Conservation (phyloP, 2,329 filamentous ascomycete genomes). For the Colletotrichum sp. region DNA sequence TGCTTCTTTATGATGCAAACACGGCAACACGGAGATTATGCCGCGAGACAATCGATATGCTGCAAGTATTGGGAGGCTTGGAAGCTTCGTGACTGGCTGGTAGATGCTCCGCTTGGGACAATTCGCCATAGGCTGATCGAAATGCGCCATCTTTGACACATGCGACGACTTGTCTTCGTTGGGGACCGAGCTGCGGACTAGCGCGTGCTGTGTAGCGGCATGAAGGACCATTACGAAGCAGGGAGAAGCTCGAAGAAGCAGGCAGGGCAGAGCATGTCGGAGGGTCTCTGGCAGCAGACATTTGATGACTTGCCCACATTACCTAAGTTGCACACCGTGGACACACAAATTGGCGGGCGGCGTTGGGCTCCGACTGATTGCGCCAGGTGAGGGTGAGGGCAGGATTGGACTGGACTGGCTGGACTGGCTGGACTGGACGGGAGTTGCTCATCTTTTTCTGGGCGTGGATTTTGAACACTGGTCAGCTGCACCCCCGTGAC, state of each 20-base stretch:
- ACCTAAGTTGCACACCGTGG: not conserved
- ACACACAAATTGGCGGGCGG: not conserved
- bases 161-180: not conserved
- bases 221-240: conserved; percentile 3
- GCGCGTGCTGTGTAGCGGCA: not conserved
- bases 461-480: not conserved
- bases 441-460: not conserved
- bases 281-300: not conserved
- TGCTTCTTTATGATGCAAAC: conserved; percentile 6
- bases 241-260: conserved; percentile 3
- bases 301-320: not conserved
- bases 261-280: not conserved
- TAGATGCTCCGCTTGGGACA: not conserved
- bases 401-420: not conserved
- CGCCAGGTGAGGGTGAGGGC: not conserved
- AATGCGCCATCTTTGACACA: conserved; percentile 16
- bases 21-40: not conserved
- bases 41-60: not conserved
- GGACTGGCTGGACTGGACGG: not conserved
- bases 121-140: conserved; percentile 16
- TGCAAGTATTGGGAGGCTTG: not conserved
- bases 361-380: not conserved
- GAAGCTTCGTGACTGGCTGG: not conserved
- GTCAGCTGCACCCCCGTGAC: conserved; percentile 5
- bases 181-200: not conserved